Conservation (phyloP, 2,329 filamentous ascomycete species). For the Xylariaceae sp. region DNA sequence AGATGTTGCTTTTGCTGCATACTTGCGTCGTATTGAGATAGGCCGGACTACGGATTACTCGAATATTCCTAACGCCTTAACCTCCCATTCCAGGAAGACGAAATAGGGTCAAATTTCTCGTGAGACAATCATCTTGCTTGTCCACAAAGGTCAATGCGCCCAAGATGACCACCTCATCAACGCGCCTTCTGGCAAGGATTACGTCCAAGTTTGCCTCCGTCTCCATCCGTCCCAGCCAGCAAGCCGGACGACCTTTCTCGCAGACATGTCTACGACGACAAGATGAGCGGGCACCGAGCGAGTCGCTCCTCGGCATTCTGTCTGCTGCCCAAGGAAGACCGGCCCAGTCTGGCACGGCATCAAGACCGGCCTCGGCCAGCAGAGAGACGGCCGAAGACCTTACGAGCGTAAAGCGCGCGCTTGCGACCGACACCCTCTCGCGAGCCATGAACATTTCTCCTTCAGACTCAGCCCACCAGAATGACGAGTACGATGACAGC, state of each 20-base stretch:
- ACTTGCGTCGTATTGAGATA: not conserved
- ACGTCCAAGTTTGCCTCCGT: conserved; percentile 31
- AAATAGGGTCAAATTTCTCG: not conserved
- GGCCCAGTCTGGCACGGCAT: not conserved
- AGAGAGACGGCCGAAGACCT: not conserved
- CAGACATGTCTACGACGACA: conserved; percentile 33
- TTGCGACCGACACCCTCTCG: conserved; percentile 19
- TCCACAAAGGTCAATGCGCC: conserved; percentile 24
- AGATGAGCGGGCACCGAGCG: conserved; percentile 7
- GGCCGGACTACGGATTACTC: not conserved
- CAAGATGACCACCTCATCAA: conserved; percentile 43
- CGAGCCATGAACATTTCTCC: conserved; percentile 24
- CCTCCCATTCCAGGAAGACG: not conserved
- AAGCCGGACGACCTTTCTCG: conserved; percentile 35
- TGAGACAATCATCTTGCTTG: not conserved
- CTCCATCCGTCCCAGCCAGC: conserved; percentile 22
- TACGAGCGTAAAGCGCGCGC: conserved; percentile 14
- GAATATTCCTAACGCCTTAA: not conserved
- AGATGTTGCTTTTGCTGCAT: not conserved
- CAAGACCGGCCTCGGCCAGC: not conserved
- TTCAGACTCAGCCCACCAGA: conserved; percentile 15
- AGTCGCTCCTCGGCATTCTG: conserved; percentile 6
- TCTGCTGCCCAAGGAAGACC: not conserved
- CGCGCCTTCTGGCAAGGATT: conserved; percentile 40
- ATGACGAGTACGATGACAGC: conserved; percentile 31